Evolutionary conservation across 805 yeast species (phyloP).

Genomic region (Metschnikowia arizonensis): DNA sequence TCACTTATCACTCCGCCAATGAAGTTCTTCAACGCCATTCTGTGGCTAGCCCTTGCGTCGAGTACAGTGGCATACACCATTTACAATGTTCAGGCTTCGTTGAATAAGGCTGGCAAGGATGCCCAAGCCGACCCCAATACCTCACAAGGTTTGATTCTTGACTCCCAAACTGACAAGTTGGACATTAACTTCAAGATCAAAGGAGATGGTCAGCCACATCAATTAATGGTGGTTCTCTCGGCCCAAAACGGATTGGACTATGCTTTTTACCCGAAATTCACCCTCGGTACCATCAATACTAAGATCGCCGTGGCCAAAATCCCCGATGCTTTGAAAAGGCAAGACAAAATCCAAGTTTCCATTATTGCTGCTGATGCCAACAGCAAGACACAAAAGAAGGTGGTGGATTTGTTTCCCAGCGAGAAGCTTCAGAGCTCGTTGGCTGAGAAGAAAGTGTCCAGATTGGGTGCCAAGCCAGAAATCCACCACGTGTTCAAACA

Average conservation of each 20-base stretch:
- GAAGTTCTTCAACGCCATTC: slow-evolving; percentile 20
- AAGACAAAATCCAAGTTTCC: slow-evolving; percentile 28
- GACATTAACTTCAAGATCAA: slow-evolving; percentile 26
- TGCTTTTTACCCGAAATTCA: slow-evolving; percentile 30
- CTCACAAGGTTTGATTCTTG: slow-evolving; percentile 26
- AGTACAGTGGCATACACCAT: slow-evolving; percentile 28
- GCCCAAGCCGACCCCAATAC: slow-evolving; percentile 23
- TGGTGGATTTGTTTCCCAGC: slow-evolving; percentile 32
- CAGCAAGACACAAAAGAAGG: slow-evolving; percentile 15
- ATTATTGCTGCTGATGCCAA: slow-evolving; percentile 30
- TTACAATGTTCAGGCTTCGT: slow-evolving; percentile 26
- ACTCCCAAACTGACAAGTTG: slow-evolving; percentile 30
- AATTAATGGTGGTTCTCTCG: slow-evolving; percentile 30
- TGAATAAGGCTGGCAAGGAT: slow-evolving; percentile 19
- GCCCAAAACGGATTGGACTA: slow-evolving; percentile 29
- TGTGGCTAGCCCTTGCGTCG: slow-evolving; percentile 21
- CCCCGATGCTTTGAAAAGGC: slow-evolving; percentile 35
- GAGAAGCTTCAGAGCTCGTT: slow-evolving; percentile 24
- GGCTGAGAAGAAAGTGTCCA: slow-evolving; percentile 24
- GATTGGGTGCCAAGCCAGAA: slow-evolving; percentile 53
- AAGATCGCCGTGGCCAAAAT: slow-evolving; percentile 26
- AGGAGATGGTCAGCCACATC: slow-evolving; percentile 31
- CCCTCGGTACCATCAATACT: slow-evolving; percentile 19
- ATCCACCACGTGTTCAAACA: slow-evolving; percentile 58
- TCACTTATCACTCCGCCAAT: slow-evolving; percentile 8